Evolutionary conservation across 169 alveolate species (phyloP).

Genomic region (Plasmodium malariae): DNA sequence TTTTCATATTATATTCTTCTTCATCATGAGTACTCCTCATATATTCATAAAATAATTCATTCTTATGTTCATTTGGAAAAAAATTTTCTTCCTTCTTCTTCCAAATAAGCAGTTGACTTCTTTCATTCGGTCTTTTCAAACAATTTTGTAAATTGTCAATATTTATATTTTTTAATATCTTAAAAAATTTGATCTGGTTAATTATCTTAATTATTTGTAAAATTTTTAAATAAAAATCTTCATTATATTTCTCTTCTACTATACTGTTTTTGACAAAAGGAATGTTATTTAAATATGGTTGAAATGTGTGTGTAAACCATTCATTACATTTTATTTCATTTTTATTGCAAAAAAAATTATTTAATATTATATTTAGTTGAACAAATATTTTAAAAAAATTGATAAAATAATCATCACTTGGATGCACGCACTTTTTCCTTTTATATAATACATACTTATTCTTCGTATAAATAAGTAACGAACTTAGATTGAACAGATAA

Average conservation of each 20-base stretch:
- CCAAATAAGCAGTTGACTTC: background rate
- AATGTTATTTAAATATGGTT: slow-evolving; percentile 21
- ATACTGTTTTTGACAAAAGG: background rate
- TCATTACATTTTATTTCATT: slow-evolving; percentile 36
- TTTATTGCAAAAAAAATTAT: slow-evolving; percentile 37
- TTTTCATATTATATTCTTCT: background rate
- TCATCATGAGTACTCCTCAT: slow-evolving; percentile 29
- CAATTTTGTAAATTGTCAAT: slow-evolving; percentile 1
- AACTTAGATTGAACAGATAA: slow-evolving; percentile 24
- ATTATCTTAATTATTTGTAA: slow-evolving; percentile 51
- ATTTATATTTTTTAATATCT: slow-evolving; percentile 31
- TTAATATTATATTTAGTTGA: slow-evolving; percentile 43
- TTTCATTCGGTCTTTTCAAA: background rate
- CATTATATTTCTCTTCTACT: slow-evolving; percentile 16
- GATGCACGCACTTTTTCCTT: background rate
- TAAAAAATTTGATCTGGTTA: slow-evolving; percentile 62
- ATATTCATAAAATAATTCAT: slow-evolving; percentile 56
- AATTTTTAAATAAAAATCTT: slow-evolving; percentile 17
- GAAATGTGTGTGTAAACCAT: slow-evolving; percentile 7
- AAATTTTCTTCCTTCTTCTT: background rate
- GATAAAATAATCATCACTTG: background rate
- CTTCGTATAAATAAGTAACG: slow-evolving; percentile 56
- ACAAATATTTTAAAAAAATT: slow-evolving; percentile 47
- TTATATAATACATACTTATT: slow-evolving; percentile 29
- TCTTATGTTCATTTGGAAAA: slow-evolving; percentile 5